Conservation (phyloP, 2,329 filamentous ascomycete genomes). For the Diaporthe caulivora region DNA sequence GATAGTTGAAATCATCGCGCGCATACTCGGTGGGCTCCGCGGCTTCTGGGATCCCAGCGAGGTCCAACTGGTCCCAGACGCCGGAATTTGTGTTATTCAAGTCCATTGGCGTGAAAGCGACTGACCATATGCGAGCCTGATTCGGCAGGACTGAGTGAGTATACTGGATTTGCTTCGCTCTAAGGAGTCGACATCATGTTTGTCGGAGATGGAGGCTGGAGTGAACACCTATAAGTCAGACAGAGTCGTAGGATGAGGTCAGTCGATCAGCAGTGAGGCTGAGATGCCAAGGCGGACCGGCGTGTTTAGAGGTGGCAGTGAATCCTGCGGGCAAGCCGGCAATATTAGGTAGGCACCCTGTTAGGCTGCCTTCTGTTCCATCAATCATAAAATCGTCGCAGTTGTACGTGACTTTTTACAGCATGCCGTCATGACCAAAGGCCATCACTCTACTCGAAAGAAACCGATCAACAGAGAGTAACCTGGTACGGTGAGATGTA, state of each 20-base stretch:
- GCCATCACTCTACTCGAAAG: neutral
- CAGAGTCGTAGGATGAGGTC: neutral
- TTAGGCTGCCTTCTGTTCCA: neutral
- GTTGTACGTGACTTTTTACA: too few species aligned
- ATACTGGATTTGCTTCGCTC: too few species aligned
- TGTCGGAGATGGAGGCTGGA: neutral
- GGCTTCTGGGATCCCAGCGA: neutral
- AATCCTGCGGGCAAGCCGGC: neutral
- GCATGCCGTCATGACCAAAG: too few species aligned
- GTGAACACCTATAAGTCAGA: neutral
- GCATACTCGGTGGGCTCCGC: neutral
- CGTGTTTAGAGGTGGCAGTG: neutral
- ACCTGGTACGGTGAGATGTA: too few species aligned
- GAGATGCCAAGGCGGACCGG: constrained; percentile 10
- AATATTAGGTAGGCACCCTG: neutral
- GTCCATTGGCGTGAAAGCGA: neutral
- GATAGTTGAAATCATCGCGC: neutral
- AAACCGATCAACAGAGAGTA: neutral
- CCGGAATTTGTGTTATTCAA: neutral
- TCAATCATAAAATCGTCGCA: neutral
- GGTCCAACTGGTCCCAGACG: neutral
- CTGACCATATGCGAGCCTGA: neutral
- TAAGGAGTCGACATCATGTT: neutral
- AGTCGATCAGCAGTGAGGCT: constrained; percentile 14
- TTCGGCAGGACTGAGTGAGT: neutral